Conservation (phyloP, 2,329 filamentous ascomycete genomes). For the Calonectria fujianensis region DNA sequence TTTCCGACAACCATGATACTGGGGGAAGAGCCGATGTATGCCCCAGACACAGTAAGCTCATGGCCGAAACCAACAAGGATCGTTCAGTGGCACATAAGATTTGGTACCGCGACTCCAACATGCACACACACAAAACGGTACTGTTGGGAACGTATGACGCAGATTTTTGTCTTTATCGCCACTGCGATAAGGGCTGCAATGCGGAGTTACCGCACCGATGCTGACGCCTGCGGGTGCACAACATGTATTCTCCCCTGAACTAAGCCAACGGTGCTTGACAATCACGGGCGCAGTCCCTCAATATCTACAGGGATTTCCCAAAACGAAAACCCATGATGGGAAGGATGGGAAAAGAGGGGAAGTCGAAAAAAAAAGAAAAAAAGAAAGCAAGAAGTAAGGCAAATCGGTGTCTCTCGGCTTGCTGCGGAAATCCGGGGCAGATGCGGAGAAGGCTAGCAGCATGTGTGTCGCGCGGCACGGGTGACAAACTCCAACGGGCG, state of each 20-base stretch:
- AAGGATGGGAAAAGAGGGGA: constrained; percentile 11
- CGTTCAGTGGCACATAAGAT: background rate
- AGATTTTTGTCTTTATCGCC: background rate
- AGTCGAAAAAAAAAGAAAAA: constrained; percentile 1
- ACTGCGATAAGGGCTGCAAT: constrained; percentile 14
- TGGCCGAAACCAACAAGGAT: background rate
- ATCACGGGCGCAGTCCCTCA: constrained; percentile 1
- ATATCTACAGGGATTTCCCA: constrained; percentile 37
- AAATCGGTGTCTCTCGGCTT: constrained; percentile 35
- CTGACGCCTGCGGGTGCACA: constrained; percentile 17
- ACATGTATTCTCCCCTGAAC: constrained; percentile 28
- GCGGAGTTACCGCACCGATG: constrained; percentile 10
- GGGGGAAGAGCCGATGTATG: constrained; percentile 15
- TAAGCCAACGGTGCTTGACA: constrained; percentile 19
- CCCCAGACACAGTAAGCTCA: background rate
- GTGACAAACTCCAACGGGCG: constrained; percentile 30
- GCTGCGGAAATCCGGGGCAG: constrained; percentile 39
- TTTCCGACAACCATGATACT: background rate
- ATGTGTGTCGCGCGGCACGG: background rate
- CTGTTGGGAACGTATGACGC: constrained; percentile 25
- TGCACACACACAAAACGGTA: constrained; percentile 22
- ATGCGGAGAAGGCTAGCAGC: constrained; percentile 34
- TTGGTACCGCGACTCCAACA: constrained; percentile 26
- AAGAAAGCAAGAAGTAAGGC: constrained; percentile 3
- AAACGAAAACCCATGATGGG: constrained; percentile 17